Evolutionary conservation across 2,329 filamentous ascomycete species (phyloP).

Genomic region (Oidium heveae): DNA sequence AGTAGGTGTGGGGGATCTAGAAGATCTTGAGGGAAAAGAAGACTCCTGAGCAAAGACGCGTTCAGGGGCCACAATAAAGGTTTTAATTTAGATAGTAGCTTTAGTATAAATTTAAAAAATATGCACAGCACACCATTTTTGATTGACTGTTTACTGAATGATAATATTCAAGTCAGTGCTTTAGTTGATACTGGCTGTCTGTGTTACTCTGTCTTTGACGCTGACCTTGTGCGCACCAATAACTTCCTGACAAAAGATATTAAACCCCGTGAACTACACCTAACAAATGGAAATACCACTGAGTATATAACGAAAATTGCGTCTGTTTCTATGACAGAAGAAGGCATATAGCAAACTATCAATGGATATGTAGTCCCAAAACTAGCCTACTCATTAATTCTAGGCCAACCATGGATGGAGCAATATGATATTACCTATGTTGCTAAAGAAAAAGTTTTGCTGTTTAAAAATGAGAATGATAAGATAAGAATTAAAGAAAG

Average conservation of each 20-base stretch:
- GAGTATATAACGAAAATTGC: neutral
- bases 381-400: neutral
- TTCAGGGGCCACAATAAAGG: neutral
- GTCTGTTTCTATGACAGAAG: neutral
- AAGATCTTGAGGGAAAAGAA: neutral
- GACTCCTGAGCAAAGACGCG: neutral
- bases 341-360: neutral
- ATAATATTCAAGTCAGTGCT: neutral
- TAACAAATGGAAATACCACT: neutral
- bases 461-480: neutral
- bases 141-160: conserved; percentile 1
- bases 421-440: no score
- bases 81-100: neutral
- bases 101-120: neutral
- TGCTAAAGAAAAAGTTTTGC: neutral
- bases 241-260: neutral
- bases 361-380: neutral
- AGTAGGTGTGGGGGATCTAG: neutral
- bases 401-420: neutral
- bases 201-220: neutral
- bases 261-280: neutral
- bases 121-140: neutral
- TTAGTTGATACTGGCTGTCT: neutral
- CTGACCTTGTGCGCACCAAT: neutral
- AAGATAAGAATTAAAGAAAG: neutral